phyloP scores from a whole-genome alignment of 495 filamentous ascomycete species.

The Annulohypoxylon stygium region DNA sequence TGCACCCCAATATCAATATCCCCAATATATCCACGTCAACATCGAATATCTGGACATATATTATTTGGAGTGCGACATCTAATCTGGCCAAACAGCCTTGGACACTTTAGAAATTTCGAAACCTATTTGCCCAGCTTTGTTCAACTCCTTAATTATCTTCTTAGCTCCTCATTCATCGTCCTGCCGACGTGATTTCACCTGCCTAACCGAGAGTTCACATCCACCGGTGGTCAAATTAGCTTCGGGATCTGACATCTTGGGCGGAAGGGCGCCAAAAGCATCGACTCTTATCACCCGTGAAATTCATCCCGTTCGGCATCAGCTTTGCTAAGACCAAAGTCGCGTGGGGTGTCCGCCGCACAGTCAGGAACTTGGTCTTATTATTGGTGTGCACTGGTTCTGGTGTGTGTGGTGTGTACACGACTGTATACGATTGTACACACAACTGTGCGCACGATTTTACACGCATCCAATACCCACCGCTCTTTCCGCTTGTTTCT shows the following conservation, averaged over 20 bases:
- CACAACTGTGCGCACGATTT: slow-evolving; percentile 13
- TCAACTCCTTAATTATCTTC: background rate
- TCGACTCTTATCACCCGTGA: slow-evolving; percentile 35
- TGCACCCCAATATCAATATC: slow-evolving; percentile 18
- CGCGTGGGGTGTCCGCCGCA: slow-evolving; percentile 42
- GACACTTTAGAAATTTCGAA: background rate
- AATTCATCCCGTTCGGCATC: slow-evolving; percentile 43
- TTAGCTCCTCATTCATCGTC: slow-evolving; percentile 31
- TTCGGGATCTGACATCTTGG: slow-evolving; percentile 47
- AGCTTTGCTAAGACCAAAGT: slow-evolving; percentile 47
- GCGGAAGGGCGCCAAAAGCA: slow-evolving; percentile 29
- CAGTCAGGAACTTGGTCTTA: slow-evolving; percentile 24
- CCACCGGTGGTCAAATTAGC: slow-evolving; percentile 41
- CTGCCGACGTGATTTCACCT: slow-evolving; percentile 36
- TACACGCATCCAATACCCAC: slow-evolving; percentile 38
- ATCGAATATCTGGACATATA: slow-evolving; percentile 28
- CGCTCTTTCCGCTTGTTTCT: slow-evolving; percentile 41
- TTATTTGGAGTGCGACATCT: slow-evolving; percentile 41
- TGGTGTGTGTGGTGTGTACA: background rate
- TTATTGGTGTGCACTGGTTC: slow-evolving; percentile 36
- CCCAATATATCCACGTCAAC: slow-evolving; percentile 44
- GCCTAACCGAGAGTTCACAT: slow-evolving; percentile 43
- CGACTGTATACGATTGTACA: background rate
- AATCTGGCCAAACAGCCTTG: slow-evolving; percentile 27
- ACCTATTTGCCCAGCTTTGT: slow-evolving; percentile 15